Conservation (phyloP, 257 asterid species). For the Solanum ossicruentum region DNA sequence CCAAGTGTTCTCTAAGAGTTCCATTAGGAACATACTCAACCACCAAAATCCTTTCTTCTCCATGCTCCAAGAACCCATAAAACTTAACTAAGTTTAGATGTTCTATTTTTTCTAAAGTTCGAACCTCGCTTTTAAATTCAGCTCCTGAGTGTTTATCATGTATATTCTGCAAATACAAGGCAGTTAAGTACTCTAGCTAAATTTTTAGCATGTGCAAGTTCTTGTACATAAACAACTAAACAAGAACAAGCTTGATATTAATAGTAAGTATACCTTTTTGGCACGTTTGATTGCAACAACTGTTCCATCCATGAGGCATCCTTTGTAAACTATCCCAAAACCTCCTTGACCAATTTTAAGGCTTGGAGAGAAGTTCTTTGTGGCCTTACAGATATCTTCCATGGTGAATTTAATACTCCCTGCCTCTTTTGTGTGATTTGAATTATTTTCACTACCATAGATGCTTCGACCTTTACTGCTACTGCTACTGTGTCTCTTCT, state of each 20-base stretch:
- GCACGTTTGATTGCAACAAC: conserved; percentile 90
- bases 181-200: not conserved
- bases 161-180: conserved; percentile 33
- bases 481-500: conserved; percentile 28
- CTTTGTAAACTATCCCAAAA: conserved; percentile 91
- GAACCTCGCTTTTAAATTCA: conserved; percentile 75
- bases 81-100: conserved; percentile 73
- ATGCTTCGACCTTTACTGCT: conserved; percentile 28
- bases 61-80: conserved; percentile 74
- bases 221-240: not conserved
- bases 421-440: conserved; percentile 28
- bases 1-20: conserved; percentile 84
- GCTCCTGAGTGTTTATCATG: conserved; percentile 55
- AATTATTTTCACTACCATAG: conserved; percentile 43
- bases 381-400: conserved; percentile 63
- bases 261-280: conserved; percentile 44
- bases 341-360: conserved; percentile 95
- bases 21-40: conserved; percentile 91
- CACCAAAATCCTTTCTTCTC: conserved; percentile 73
- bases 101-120: conserved; percentile 60
- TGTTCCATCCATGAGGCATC: conserved; percentile 58
- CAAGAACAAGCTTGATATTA: not conserved
- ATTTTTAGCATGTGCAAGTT: not conserved
- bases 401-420: conserved; percentile 51
- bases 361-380: conserved; percentile 72